Evolutionary conservation across 805 yeast species (phyloP).

Genomic region (Yamadazyma nakazawae): DNA sequence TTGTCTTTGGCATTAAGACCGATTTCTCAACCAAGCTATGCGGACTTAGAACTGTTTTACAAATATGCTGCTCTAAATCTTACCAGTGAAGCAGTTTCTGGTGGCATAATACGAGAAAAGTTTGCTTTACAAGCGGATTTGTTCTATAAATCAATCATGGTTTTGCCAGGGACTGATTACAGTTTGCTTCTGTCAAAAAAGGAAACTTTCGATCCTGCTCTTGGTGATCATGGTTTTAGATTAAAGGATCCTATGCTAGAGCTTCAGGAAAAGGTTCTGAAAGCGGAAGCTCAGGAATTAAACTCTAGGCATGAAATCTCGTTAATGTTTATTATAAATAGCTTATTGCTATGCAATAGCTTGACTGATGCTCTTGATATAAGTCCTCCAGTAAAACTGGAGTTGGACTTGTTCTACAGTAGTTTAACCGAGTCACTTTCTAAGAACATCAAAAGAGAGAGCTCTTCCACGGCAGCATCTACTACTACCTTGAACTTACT

Average conservation of each 20-base stretch:
- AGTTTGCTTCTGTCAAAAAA: neutral
- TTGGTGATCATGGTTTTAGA: neutral
- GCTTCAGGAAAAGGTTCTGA: neutral
- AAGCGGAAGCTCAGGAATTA: neutral
- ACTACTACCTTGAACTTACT: neutral
- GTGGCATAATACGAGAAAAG: slow-evolving; percentile 4
- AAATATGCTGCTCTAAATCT: slow-evolving; percentile 28
- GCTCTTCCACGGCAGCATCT: slow-evolving; percentile 4
- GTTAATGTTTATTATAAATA: slow-evolving; percentile 24
- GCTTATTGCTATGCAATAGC: slow-evolving; percentile 18
- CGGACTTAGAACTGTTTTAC: slow-evolving; percentile 23
- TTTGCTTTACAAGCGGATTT: slow-evolving; percentile 19
- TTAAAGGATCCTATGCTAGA: neutral
- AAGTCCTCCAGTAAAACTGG: slow-evolving; percentile 14
- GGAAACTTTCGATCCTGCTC: neutral
- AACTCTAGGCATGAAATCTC: slow-evolving; percentile 29
- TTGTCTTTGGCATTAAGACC: slow-evolving; percentile 19
- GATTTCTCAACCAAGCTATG: slow-evolving; percentile 13
- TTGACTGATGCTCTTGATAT: slow-evolving; percentile 17
- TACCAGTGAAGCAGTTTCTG: slow-evolving; percentile 18
- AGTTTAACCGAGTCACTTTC: slow-evolving; percentile 10
- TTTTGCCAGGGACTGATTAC: slow-evolving; percentile 21
- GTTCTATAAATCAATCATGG: slow-evolving; percentile 22
- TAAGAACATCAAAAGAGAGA: neutral
- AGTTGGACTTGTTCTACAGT: slow-evolving; percentile 16